Evolutionary conservation across 805 yeast genomes (phyloP).

Genomic region (Candida wancherniae): DNA sequence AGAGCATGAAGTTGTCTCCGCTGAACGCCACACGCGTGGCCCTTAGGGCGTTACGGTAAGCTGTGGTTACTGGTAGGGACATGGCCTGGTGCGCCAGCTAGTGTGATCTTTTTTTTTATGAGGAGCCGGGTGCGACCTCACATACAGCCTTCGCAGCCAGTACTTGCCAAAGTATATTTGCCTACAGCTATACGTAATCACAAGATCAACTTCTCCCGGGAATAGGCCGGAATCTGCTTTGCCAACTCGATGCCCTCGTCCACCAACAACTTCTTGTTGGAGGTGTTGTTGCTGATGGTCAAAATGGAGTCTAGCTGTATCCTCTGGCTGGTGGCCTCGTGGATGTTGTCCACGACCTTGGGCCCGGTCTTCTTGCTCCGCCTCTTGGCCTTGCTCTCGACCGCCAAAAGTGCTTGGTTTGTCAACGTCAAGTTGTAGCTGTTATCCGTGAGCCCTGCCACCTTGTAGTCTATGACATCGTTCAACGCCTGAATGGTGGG

Average conservation of each 20-base stretch:
- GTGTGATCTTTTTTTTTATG: no score
- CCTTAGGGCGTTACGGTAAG: slow-evolving; percentile 63
- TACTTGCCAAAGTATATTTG: no score
- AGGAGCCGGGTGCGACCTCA: no score
- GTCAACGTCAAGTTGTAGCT: slow-evolving; percentile 44
- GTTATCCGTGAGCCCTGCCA: slow-evolving; percentile 40
- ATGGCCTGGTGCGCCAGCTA: no score
- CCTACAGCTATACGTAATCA: no score
- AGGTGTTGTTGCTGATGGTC: slow-evolving; percentile 26
- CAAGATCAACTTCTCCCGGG: slow-evolving; percentile 46
- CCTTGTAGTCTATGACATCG: slow-evolving; percentile 41
- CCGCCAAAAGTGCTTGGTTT: slow-evolving; percentile 36
- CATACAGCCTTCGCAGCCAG: no score
- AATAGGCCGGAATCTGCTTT: slow-evolving; percentile 50
- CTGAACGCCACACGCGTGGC: slow-evolving; percentile 61
- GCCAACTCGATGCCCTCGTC: slow-evolving; percentile 24
- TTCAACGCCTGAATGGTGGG: slow-evolving; percentile 45
- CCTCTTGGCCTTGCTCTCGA: slow-evolving; percentile 21
- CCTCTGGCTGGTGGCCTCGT: slow-evolving; percentile 25
- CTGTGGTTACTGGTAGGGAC: slow-evolving; percentile 23
- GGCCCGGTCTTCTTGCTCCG: slow-evolving; percentile 18
- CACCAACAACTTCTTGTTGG: slow-evolving; percentile 26
- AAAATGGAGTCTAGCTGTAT: slow-evolving; percentile 31
- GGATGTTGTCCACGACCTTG: slow-evolving; percentile 21
- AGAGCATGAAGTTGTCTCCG: slow-evolving; percentile 44